Evolutionary conservation across 2,329 filamentous ascomycete genomes (phyloP), one percentile per base, ranked within the genome.

Genomic region (Ilyonectria robusta): DNA sequence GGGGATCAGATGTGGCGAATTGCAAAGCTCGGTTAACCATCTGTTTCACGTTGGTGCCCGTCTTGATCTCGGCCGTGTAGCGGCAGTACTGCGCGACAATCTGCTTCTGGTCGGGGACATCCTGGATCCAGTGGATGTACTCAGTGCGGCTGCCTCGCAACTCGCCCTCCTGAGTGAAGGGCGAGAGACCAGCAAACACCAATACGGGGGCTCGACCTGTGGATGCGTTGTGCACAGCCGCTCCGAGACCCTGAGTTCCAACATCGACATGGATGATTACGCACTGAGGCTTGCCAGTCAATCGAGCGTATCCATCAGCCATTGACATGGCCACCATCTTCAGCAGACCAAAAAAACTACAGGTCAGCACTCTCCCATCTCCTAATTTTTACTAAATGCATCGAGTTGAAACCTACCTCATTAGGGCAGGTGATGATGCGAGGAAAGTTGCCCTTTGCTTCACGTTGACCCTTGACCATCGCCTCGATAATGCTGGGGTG

Each of bases 71-170:
- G 4, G 87, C 93, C 0, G 91, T 83, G 76, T 96, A 97, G 10
- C 94, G 88, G 78, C 94, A 97, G 80, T 97, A 97, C 82, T 97
- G 94, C 0, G 88, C 84, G 4, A 97, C 84, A 66, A 97, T 95
- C 74, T 90, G 87, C 78, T 92, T 93, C 79, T 95, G 93, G 75
- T 95, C 92, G 0, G 92, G 93, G 3, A 94, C 91, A 79, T 95
- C 92, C 75, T 95, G 93, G 35, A 95, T 92, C 92, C 93, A 95
- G 78, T 95, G 93, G 72, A 94, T 95, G 78, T 93, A 95, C 80
- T 95, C 93, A 1, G 92, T 94, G 60, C 93, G 85, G n/a, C 87
- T 91, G 13, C 93, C 93, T 1, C 91, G 87, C 81, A 92, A 89
- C 80, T 95, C 93, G 17, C 93, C 93, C 73, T 94, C 92, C 33